A percentile compares a stretch with the other conserved stretches of the same genome.
Conservation (phyloP, 352 stramenopile species). For the Globisporangium echinulatum region DNA sequence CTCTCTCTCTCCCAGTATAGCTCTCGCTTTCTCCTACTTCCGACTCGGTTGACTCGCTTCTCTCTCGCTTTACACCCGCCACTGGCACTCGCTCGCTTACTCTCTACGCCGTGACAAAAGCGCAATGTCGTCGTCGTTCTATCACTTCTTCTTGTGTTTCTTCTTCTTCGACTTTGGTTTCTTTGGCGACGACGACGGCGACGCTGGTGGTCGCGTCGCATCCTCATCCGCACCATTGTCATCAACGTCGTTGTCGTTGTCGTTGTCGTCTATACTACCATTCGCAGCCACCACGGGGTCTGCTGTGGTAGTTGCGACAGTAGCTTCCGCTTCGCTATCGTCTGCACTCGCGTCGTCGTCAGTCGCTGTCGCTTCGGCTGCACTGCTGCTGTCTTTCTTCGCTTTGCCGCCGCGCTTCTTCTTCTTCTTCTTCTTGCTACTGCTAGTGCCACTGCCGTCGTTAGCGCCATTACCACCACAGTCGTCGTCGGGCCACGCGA, state of each 20-base stretch:
- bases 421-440: conserved; percentile 71
- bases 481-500: conserved; percentile 74
- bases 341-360: not conserved
- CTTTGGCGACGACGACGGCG: conserved; percentile 13
- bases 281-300: not conserved
- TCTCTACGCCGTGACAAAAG: too few relatives aligned
- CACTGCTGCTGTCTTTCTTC: not conserved
- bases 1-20: too few relatives aligned
- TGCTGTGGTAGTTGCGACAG: not conserved
- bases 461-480: not conserved
- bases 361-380: not conserved
- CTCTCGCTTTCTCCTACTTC: too few relatives aligned
- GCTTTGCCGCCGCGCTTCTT: conserved; percentile 38
- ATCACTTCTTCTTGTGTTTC: conserved; percentile 46
- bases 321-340: not conserved
- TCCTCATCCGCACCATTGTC: conserved; percentile 10
- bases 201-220: not conserved
- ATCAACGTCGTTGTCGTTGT: conserved; percentile 5
- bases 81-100: too few relatives aligned
- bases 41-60: too few relatives aligned
- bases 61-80: too few relatives aligned
- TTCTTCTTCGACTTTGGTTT: conserved; percentile 47
- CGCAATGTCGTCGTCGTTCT: too few relatives aligned
- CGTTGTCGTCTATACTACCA: not conserved
- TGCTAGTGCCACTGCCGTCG: conserved; percentile 15